These are phyloP conservation scores for Paragyromitra xinjiangensis DNA, from an alignment of 495 filamentous ascomycete genomes.

Conservation along the genomic window DNA sequence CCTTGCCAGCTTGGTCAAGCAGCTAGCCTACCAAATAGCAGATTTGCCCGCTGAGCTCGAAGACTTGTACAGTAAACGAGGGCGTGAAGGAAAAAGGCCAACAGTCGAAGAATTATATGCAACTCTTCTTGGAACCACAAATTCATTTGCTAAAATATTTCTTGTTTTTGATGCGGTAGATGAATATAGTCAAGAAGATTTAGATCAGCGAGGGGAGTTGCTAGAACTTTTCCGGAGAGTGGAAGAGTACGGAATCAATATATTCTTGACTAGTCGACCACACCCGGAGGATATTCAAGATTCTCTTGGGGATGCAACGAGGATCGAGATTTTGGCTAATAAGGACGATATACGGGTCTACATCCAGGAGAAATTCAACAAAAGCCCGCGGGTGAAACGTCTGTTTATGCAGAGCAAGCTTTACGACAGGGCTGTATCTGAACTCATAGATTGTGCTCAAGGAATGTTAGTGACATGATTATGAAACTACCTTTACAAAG, in stretches of 20 bases:
- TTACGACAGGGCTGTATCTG: slow-evolving; percentile 3
- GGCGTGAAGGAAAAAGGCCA: slow-evolving; percentile 17
- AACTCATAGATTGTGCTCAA: slow-evolving; percentile 17
- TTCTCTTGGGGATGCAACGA: slow-evolving; percentile 11
- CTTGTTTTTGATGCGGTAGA: slow-evolving; percentile 41
- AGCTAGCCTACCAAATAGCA: slow-evolving; percentile 8
- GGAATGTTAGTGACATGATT: slow-evolving; percentile 25
- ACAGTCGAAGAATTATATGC: slow-evolving; percentile 28
- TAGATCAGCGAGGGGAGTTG: slow-evolving; percentile 11
- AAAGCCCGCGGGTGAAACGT: neutral
- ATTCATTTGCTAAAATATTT: slow-evolving; percentile 27
- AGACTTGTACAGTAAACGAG: slow-evolving; percentile 26
- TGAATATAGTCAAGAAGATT: slow-evolving; percentile 22
- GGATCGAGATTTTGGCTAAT: slow-evolving; percentile 28
- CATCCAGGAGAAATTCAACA: slow-evolving; percentile 27
- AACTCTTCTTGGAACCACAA: slow-evolving; percentile 8
- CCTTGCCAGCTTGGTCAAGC: slow-evolving; percentile 32
- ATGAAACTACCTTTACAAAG: neutral
- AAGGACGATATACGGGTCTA: slow-evolving; percentile 29
- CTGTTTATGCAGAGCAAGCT: neutral
- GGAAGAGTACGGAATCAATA: slow-evolving; percentile 4
- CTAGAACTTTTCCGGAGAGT: slow-evolving; percentile 8
- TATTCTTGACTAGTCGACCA: slow-evolving; percentile 39
- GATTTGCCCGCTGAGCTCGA: slow-evolving; percentile 1
- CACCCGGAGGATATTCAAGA: slow-evolving; percentile 33